Conservation (phyloP, 2,329 filamentous ascomycete genomes). For the Diaporthe citrichinensis region DNA sequence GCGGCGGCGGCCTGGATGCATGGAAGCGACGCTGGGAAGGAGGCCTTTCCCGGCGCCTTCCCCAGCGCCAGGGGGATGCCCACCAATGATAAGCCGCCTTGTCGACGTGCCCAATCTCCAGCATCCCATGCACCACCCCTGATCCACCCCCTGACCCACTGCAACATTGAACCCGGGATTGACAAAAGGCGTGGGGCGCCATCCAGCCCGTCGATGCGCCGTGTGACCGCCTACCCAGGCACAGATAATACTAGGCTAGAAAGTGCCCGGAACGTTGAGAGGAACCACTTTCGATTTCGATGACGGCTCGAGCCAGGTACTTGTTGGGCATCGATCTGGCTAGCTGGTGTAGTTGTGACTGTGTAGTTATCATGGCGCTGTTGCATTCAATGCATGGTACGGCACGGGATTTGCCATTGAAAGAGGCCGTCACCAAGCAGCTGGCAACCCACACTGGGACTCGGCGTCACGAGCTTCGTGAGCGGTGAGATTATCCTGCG, state of each 20-base stretch:
- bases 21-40: conserved; percentile 31
- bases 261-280: neutral
- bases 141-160: conserved; percentile 38
- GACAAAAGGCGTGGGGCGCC: conserved; percentile 17
- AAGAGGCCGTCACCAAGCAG: neutral
- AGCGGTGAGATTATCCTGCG: conserved; percentile 8
- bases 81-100: conserved; percentile 18
- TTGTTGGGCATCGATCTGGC: neutral
- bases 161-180: conserved; percentile 24
- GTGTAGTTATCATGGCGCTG: neutral
- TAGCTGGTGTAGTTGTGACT: neutral
- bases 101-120: conserved; percentile 37
- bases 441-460: neutral
- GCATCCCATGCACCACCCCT: conserved; percentile 28
- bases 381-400: neutral
- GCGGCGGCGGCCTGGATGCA: conserved; percentile 30
- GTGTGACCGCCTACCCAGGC: conserved; percentile 2
- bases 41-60: conserved; percentile 23
- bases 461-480: neutral
- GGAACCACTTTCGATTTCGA: conserved; percentile 10
- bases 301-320: conserved; percentile 17
- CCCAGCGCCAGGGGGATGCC: conserved; percentile 19
- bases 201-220: conserved; percentile 18
- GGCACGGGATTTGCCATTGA: neutral
- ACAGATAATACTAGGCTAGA: neutral